These are phyloP conservation scores for Aspergillus tubingensis DNA, from an alignment of 2,329 filamentous ascomycete species.

Conservation along the genomic window DNA sequence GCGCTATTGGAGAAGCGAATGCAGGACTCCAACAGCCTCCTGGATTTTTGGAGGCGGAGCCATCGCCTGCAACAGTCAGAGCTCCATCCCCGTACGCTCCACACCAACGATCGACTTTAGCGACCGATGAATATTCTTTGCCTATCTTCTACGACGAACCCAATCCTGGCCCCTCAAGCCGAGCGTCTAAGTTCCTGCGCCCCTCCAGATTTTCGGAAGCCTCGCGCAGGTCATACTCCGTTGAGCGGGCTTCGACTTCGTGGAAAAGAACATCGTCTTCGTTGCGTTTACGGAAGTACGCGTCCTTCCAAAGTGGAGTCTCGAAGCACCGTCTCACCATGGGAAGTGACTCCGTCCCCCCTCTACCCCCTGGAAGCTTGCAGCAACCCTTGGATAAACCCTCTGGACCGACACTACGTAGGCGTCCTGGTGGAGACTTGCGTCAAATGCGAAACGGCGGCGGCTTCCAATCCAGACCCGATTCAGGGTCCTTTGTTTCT, in stretches of 20 bases:
- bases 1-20: constrained; percentile 29
- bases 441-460: constrained; percentile 67
- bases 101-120: constrained; percentile 26
- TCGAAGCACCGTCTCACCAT: constrained; percentile 32
- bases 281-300: constrained; percentile 46
- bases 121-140: constrained; percentile 30
- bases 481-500: constrained; percentile 40
- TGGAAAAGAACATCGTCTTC: constrained; percentile 34
- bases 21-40: constrained; percentile 19
- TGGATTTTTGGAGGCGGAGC: constrained; percentile 17
- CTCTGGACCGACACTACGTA: constrained; percentile 60
- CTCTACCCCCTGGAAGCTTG: constrained; percentile 16
- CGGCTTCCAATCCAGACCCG: constrained; percentile 54
- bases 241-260: constrained; percentile 25
- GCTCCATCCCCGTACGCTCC: constrained; percentile 20
- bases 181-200: constrained; percentile 18
- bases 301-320: constrained; percentile 48
- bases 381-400: constrained; percentile 20
- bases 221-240: constrained; percentile 32
- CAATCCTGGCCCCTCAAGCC: constrained; percentile 13
- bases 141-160: constrained; percentile 33
- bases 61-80: constrained; percentile 15
- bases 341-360: constrained; percentile 26
- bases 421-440: constrained; percentile 74
- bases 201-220: constrained; percentile 20